Conservation (phyloP, 1,139 yeast species). For the Taphrina sp. region DNA sequence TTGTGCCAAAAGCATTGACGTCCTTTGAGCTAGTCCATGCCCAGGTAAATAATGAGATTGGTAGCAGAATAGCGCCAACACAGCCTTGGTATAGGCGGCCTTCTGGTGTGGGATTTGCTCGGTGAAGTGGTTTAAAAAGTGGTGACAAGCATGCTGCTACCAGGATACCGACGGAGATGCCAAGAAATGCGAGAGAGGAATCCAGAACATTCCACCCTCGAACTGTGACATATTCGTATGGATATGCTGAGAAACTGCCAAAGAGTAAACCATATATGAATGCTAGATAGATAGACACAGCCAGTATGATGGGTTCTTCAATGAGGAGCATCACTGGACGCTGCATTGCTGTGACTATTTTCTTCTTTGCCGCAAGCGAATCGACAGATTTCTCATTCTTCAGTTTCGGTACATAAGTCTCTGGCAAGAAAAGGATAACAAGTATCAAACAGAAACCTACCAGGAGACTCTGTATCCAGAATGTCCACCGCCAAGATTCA, state of each 20-base stretch:
- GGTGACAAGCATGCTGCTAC: slow-evolving; percentile 41
- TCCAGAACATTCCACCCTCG: slow-evolving; percentile 61
- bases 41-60: slow-evolving; percentile 36
- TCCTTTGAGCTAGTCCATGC: slow-evolving; percentile 36
- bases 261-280: slow-evolving; percentile 63
- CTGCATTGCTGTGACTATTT: slow-evolving; percentile 20
- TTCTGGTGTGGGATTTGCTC: slow-evolving; percentile 49
- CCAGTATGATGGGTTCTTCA: slow-evolving; percentile 60
- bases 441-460: slow-evolving; percentile 58
- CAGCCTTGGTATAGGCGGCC: slow-evolving; percentile 21
- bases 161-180: slow-evolving; percentile 54
- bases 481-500: slow-evolving; percentile 59
- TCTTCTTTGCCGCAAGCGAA: slow-evolving; percentile 8
- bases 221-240: slow-evolving; percentile 61
- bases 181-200: slow-evolving; percentile 50
- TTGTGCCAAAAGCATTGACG: slow-evolving; percentile 37
- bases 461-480: slow-evolving; percentile 54
- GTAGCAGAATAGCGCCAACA: slow-evolving; percentile 23
- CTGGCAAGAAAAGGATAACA: slow-evolving; percentile 61
- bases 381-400: slow-evolving; percentile 12
- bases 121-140: slow-evolving; percentile 40
- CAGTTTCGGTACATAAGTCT: slow-evolving; percentile 85
- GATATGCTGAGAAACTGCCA: slow-evolving; percentile 73
- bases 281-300: slow-evolving; percentile 60
- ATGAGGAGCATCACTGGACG: slow-evolving; percentile 57